Evolutionary conservation across 208 protist genomes (phyloP), one percentile per base, ranked within the genome.

Genomic region (Leishmania tropica): DNA sequence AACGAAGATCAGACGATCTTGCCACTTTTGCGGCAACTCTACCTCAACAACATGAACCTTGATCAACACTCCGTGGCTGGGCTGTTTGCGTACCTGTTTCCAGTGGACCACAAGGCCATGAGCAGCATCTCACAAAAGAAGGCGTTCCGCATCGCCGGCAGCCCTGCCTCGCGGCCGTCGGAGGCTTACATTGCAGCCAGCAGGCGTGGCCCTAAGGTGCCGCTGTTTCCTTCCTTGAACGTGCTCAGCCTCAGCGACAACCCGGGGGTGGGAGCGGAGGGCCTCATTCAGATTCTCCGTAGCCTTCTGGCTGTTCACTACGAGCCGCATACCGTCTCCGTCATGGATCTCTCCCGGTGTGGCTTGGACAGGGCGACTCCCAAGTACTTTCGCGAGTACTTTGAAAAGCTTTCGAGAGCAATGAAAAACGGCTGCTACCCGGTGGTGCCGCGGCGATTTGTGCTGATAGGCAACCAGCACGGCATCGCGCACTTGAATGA

Each of bases 11-110:
- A 78, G 56, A 72, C 73, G 8, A 80, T 94, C 62, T 64, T 97
- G 47, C 94, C 94, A 0, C n/a, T 90, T 19, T 83, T 97, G 24
- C 86, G 86, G 48, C 86, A 95, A 76, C 83, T 97, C 42, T 96
- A 94, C 80, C 84, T 97, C 37, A 93, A 95, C 83, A 95, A 92
- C 78, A 97, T 97, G 92, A 94, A 94, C 76, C 81, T 97, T 3
- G 91, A 95, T 77, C 62, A 71, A 73, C 80, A 84, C 81, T 89
- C 85, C 40, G 78, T 93, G 64, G 67, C 88, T 6, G 94, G 90
- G 48, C 82, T 97, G 78, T 77, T 95, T 67, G 89, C 85, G 62
- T 91, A 92, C 65, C 68, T 97, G 17, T 97, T 97, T 83, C 92
- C 94, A 10, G 68, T 95, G 19, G 86, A 97, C 81, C 56, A 45